A percentile compares a stretch with the other conserved stretches of the same genome.
phyloP scores from a whole-genome alignment of 495 filamentous ascomycete genomes.

The Penicillium soppii region DNA sequence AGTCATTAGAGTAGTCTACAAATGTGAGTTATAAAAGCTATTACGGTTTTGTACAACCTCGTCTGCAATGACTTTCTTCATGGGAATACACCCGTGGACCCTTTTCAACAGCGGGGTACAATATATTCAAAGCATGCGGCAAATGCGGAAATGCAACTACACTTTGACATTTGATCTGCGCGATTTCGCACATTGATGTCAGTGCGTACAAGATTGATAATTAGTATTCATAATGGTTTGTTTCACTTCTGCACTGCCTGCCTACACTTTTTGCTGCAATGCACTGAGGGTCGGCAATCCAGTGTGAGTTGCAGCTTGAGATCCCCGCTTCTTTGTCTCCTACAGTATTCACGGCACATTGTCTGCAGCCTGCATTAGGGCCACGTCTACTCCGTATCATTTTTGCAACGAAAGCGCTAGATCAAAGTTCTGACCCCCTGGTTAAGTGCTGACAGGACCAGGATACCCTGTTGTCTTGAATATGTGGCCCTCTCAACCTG shows the following conservation, averaged over 20 bases:
- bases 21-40: no score
- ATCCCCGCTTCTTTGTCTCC: constrained; percentile 5
- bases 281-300: not conserved
- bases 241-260: not conserved
- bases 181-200: not conserved
- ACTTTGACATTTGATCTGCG: no score
- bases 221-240: constrained; percentile 6
- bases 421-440: constrained; percentile 15
- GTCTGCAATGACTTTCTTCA: no score
- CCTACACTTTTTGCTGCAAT: not conserved
- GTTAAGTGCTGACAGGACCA: constrained; percentile 16
- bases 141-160: no score
- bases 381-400: constrained; percentile 9
- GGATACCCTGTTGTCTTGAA: not conserved
- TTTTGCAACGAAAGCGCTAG: constrained; percentile 1
- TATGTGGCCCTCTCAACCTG: no score
- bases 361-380: not conserved
- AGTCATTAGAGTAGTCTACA: not conserved
- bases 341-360: not conserved
- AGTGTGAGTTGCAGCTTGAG: not conserved
- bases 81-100: not conserved
- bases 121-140: constrained; percentile 18
- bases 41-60: no score
- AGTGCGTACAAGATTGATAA: constrained; percentile 17
- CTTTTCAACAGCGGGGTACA: constrained; percentile 3